Percentiles rank a stretch among this genome's conserved stretches.
Conservation (phyloP, 208 protist species). For the Trypanosoma cruzi region DNA sequence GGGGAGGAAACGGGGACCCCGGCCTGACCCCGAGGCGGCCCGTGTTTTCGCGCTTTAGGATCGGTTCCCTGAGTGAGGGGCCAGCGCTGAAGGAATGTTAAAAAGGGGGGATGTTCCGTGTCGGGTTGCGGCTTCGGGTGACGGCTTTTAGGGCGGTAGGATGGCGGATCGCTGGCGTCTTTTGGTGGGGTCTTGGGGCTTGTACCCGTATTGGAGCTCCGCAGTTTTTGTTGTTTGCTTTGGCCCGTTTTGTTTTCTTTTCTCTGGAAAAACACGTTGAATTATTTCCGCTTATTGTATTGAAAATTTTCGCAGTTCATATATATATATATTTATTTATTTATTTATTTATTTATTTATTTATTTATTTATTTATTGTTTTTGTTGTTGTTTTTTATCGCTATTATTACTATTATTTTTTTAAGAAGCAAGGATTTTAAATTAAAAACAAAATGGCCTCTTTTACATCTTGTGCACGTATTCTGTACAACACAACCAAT, state of each 20-base stretch:
- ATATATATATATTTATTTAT: conserved; percentile 7
- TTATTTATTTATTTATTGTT: conserved; percentile 8
- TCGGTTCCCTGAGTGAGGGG: too few relatives aligned
- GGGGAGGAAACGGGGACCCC: too few relatives aligned
- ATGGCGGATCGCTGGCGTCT: too few relatives aligned
- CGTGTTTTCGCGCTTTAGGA: too few relatives aligned
- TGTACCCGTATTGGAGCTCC: too few relatives aligned
- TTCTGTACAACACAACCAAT: conserved; percentile 18
- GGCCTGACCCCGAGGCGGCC: too few relatives aligned
- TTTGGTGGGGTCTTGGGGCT: too few relatives aligned
- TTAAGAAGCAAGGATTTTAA: not conserved
- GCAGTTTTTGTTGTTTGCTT: too few relatives aligned
- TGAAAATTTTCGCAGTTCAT: not conserved
- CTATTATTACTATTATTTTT: conserved; percentile 3
- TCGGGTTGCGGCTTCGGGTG: too few relatives aligned
- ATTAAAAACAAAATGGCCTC: conserved; percentile 17
- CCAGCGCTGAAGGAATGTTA: too few relatives aligned
- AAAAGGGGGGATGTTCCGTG: too few relatives aligned
- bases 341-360: conserved; percentile 14
- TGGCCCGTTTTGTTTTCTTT: not conserved
- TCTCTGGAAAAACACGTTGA: not conserved
- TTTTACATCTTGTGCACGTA: conserved; percentile 1
- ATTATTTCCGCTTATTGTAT: not conserved
- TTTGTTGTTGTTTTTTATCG: conserved; percentile 14
- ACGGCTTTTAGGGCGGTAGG: too few relatives aligned